phyloP scores from a whole-genome alignment of 345 rosid species.

The Camelina sativa region DNA sequence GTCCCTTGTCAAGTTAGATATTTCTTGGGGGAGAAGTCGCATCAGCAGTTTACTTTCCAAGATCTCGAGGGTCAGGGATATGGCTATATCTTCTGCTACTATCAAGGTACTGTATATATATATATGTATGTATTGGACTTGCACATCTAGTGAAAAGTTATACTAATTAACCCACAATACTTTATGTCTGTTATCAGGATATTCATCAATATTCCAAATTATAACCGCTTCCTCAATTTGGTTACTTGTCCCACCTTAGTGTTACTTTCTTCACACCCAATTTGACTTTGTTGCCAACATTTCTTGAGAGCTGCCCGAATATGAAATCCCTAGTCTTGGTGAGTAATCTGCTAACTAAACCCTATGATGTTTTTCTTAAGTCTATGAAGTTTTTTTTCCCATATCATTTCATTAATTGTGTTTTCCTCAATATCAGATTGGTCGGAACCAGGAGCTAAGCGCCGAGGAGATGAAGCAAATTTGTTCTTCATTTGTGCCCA shows the following conservation, averaged over 20 bases:
- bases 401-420: not conserved
- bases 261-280: not conserved
- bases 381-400: not conserved
- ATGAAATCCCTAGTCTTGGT: constrained; percentile 15
- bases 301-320: constrained; percentile 26
- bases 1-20: not conserved
- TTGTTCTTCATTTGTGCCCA: not conserved
- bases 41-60: not conserved
- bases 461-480: not conserved
- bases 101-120: not conserved
- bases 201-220: not conserved
- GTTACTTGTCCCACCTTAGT: not conserved
- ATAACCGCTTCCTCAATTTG: constrained; percentile 9
- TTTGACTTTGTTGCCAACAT: not conserved
- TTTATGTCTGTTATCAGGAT: not conserved
- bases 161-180: not conserved
- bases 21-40: not conserved
- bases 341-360: not conserved
- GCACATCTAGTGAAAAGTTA: not conserved
- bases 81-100: not conserved
- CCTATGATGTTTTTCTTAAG: too few species aligned
- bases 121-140: too few species aligned
- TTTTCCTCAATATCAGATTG: not conserved
- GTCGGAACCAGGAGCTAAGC: not conserved
- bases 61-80: not conserved